phyloP scores from a whole-genome alignment of 2,329 filamentous ascomycete species.

The Metarhizium album region DNA sequence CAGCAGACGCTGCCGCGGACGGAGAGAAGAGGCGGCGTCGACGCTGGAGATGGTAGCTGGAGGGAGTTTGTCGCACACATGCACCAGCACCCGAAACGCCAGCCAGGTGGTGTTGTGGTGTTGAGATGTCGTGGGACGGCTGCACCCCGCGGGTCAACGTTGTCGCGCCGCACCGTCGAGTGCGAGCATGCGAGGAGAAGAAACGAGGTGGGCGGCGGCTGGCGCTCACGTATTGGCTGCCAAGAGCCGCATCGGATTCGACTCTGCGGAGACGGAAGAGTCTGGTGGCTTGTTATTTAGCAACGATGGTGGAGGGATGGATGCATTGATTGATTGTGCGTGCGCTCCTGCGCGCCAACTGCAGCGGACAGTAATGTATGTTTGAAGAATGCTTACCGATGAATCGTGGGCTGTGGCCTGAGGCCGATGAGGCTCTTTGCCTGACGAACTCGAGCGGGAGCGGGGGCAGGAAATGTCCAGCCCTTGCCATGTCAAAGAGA shows the following conservation, averaged over 20 bases:
- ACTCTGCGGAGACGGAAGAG: not conserved
- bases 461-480: no score
- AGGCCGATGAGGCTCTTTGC: no score
- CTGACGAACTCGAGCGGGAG: no score
- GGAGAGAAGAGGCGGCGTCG: not conserved
- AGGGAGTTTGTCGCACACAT: not conserved
- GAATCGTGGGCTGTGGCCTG: no score
- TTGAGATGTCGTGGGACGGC: not conserved
- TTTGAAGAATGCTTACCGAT: no score
- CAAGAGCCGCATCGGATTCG: not conserved
- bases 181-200: not conserved
- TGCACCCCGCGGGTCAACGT: conserved; percentile 11
- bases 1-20: conserved; percentile 2
- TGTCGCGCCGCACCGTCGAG: conserved; percentile 6
- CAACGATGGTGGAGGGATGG: no score
- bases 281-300: no score
- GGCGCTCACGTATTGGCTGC: not conserved
- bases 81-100: not conserved
- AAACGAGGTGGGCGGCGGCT: no score
- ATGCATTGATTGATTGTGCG: not conserved
- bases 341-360: not conserved
- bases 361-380: no score
- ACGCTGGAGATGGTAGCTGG: not conserved
- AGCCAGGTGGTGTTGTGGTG: not conserved
- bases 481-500: no score